Conservation (phyloP, 352 stramenopile genomes). For the Globisporangium rhizosaccharum region DNA sequence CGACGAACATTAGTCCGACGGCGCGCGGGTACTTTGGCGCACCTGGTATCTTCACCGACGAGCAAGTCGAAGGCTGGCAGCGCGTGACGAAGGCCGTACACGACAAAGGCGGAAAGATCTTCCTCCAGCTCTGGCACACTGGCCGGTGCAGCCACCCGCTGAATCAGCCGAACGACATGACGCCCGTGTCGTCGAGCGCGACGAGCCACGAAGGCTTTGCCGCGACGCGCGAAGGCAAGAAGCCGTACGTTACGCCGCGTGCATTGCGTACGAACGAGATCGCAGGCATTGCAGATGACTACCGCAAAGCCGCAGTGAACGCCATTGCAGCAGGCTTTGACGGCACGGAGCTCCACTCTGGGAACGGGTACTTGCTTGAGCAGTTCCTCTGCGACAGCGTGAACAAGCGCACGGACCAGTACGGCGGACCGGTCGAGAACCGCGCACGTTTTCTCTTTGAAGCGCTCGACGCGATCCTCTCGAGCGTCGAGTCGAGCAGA, state of each 20-base stretch:
- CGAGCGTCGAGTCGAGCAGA: conserved; percentile 1
- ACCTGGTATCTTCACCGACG: conserved; percentile 38
- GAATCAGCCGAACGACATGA: conserved; percentile 45
- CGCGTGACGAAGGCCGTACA: conserved; percentile 64
- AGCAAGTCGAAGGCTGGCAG: conserved; percentile 56
- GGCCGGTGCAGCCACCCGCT: conserved; percentile 60
- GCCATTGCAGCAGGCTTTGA: conserved; percentile 85
- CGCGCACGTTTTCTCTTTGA: conserved; percentile 54
- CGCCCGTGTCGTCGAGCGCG: conserved; percentile 40
- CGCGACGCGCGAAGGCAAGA: conserved; percentile 21
- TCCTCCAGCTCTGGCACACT: conserved; percentile 83
- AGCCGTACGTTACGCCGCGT: conserved; percentile 33
- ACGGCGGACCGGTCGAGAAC: conserved; percentile 76
- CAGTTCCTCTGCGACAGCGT: conserved; percentile 61
- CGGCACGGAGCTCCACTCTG: conserved; percentile 80
- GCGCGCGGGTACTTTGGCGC: conserved; percentile 36
- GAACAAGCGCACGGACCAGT: conserved; percentile 72
- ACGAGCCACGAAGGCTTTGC: conserved; percentile 11
- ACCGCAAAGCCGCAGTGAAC: conserved; percentile 35
- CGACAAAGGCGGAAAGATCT: conserved; percentile 68
- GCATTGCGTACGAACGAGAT: conserved; percentile 65
- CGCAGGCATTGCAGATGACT: conserved; percentile 47
- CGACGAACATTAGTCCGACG: conserved; percentile 39
- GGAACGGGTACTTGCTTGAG: conserved; percentile 88
- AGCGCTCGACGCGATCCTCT: conserved; percentile 28